A percentile compares a stretch with the other conserved stretches of the same genome.
phyloP scores from a whole-genome alignment of 345 rosid species.

The Zanthoxylum bungeanum region DNA sequence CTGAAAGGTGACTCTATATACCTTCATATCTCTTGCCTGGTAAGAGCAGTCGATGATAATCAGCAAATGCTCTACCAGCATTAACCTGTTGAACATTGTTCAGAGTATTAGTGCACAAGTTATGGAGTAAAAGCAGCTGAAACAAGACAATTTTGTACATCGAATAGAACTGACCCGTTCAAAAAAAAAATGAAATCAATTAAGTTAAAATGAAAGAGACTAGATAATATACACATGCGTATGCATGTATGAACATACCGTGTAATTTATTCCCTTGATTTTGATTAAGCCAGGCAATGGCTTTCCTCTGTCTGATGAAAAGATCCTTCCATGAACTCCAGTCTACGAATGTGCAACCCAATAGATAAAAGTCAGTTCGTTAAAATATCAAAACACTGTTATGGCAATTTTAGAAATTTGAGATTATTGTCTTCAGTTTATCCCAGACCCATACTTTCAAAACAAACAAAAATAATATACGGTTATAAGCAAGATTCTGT shows the following conservation, averaged over 20 bases:
- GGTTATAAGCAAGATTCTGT: not conserved
- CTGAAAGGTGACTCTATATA: slow-evolving; percentile 15
- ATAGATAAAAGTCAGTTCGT: slow-evolving; percentile 5
- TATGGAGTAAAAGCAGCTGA: not conserved
- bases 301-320: slow-evolving; percentile 71
- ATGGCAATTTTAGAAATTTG: not conserved
- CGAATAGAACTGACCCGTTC: not conserved
- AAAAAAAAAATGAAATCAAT: not conserved
- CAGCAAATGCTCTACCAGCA: slow-evolving; percentile 59
- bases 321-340: slow-evolving; percentile 90
- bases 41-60: slow-evolving; percentile 75
- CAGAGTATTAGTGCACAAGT: slow-evolving; percentile 2
- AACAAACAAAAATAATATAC: not conserved
- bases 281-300: slow-evolving; percentile 68
- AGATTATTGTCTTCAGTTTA: not conserved
- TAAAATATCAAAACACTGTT: not conserved
- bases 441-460: not conserved
- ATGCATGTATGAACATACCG: slow-evolving; percentile 34
- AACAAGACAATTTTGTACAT: not conserved
- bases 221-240: not conserved
- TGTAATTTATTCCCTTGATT: slow-evolving; percentile 73
- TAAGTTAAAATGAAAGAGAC: not conserved
- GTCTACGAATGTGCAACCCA: slow-evolving; percentile 37
- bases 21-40: slow-evolving; percentile 81
- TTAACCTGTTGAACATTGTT: slow-evolving; percentile 45